Percentiles rank a stretch among this genome's conserved stretches.
These are phyloP conservation scores for Pichia sp. DNA, from an alignment of 1,139 yeast species.

Conservation along the genomic window DNA sequence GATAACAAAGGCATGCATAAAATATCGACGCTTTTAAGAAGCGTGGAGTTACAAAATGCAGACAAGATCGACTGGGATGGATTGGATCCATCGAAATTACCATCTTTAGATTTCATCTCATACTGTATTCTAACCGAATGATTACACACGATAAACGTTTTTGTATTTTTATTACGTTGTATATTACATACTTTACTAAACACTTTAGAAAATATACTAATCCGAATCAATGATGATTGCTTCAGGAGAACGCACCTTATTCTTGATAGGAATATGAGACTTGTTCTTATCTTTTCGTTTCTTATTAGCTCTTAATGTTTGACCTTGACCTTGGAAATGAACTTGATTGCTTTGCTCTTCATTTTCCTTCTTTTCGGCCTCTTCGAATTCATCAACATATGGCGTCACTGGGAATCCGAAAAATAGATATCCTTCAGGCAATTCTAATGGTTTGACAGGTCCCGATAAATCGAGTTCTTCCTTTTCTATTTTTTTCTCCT, in stretches of 20 bases:
- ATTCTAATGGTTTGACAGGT: conserved; percentile 66
- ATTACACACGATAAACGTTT: not conserved
- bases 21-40: conserved; percentile 41
- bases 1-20: conserved; percentile 45
- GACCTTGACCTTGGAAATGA: conserved; percentile 62
- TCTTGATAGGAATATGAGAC: conserved; percentile 37
- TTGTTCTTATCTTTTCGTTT: conserved; percentile 65
- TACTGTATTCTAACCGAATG: not conserved
- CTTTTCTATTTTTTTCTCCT: conserved; percentile 37
- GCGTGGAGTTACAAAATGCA: conserved; percentile 18
- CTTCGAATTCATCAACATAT: conserved; percentile 51
- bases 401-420: conserved; percentile 90
- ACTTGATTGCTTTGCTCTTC: conserved; percentile 18
- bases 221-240: conserved; percentile 72
- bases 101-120: conserved; percentile 14
- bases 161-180: conserved; percentile 1
- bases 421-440: conserved; percentile 86
- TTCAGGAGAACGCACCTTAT: conserved; percentile 65
- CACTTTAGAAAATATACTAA: not conserved
- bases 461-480: conserved; percentile 44
- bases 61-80: not conserved
- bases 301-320: conserved; percentile 67
- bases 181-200: conserved; percentile 1
- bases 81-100: not conserved
- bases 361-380: conserved; percentile 36